Conservation (phyloP, 345 rosid genomes). For the Xanthoceras sorbifolium region DNA sequence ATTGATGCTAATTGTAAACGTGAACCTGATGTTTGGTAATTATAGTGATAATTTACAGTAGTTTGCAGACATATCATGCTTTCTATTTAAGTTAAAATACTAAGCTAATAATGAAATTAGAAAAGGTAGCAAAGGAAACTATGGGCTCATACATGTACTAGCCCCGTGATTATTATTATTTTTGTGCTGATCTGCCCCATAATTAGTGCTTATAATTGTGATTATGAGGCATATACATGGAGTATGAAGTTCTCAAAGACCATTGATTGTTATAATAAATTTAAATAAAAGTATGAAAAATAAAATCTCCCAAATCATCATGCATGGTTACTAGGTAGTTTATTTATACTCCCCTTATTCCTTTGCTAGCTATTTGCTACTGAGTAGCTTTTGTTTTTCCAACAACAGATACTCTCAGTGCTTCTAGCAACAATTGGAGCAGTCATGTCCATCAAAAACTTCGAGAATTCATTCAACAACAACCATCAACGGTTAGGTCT, state of each 20-base stretch:
- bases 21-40: neutral
- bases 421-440: conserved; percentile 60
- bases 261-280: neutral
- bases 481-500: conserved; percentile 64
- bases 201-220: neutral
- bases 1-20: neutral
- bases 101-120: neutral
- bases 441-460: conserved; percentile 51
- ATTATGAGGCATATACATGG: neutral
- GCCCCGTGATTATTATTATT: too few relatives aligned
- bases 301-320: neutral
- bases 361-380: neutral
- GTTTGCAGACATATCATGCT: neutral
- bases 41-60: neutral
- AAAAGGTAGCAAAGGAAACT: neutral
- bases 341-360: too few relatives aligned
- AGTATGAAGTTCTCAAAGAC: neutral
- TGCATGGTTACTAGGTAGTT: neutral
- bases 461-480: conserved; percentile 67
- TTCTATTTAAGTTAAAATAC: neutral
- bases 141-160: too few relatives aligned
- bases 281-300: neutral
- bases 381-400: neutral
- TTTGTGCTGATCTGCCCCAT: too few relatives aligned
- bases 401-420: conserved; percentile 46